Base-by-base conservation (phyloP, 192 early-diverging fungal genomes). In the Endogone sp. region DNA sequence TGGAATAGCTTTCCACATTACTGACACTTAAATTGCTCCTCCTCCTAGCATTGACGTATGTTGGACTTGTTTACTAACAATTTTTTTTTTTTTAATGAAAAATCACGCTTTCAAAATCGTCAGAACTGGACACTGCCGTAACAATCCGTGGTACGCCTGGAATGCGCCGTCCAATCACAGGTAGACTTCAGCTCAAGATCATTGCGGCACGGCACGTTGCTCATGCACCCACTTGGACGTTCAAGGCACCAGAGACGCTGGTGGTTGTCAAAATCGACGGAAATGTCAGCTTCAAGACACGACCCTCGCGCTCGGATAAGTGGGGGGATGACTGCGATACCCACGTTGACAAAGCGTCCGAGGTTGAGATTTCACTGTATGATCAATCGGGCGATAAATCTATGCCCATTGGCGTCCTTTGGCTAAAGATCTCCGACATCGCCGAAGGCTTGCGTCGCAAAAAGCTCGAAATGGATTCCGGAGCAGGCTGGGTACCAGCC, bases 381-480 rank as follows among this genome's bases (percentile, higher is more conserved):
- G 98, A 99, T 75, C 93, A 79, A 80, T 82, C 75, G 59, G 88
- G 79, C 16, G 89, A 90, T 67, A 88, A 86, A 70, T 76, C 81
- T 67, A 85, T 86, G 54, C 84, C 96, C 44, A 81, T 97, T 71
- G 93, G 93, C 6, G 77, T 97, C 65, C 75, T 92, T 70, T 99
- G 98, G 98, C 85, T 98, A 63, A 94, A 94, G 68, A 85, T 98
- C 31, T 90, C 90, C 1, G 97, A 99, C 70, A 87, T 99, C 61
- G 92, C 91, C 56, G 94, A 97, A 71, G 94, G 91, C 44, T 71
- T 95, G 57, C 83, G 91, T 55, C 88, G 88, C 70, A 80, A 84
- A 69, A 89, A 93, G 75, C 81, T 90, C 20, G 85, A 87, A 57
- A 80, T 86, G 57, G 87, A 82, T 59, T 85, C 80, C 66, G 82